Percentiles rank a stretch among this genome's conserved stretches.
Conservation (phyloP, 352 stramenopile species). For the Pythium sp. region DNA sequence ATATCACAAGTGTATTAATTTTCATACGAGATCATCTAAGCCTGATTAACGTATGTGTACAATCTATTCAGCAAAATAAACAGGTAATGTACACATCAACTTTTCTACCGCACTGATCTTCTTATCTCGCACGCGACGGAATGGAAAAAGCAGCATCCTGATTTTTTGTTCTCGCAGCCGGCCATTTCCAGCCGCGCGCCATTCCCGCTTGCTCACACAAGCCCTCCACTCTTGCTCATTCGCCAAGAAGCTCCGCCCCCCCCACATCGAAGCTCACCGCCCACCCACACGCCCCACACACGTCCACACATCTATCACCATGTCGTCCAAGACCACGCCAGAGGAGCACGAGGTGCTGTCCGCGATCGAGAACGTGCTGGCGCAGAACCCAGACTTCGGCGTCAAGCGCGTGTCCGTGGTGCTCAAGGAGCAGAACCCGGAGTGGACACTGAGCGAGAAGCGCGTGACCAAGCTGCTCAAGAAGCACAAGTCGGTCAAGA, state of each 20-base stretch:
- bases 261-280: neutral
- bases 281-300: neutral
- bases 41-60: neutral
- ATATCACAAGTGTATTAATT: neutral
- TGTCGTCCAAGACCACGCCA: slow-evolving; percentile 56
- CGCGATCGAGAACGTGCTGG: slow-evolving; percentile 51
- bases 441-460: slow-evolving; percentile 74
- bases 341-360: slow-evolving; percentile 62
- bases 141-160: slow-evolving; percentile 3
- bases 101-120: neutral
- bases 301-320: slow-evolving; percentile 16
- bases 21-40: neutral
- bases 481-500: slow-evolving; percentile 55
- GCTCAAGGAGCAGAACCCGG: slow-evolving; percentile 63
- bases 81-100: neutral
- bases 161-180: slow-evolving; percentile 9
- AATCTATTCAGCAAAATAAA: neutral
- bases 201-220: neutral
- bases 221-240: slow-evolving; percentile 1
- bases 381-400: slow-evolving; percentile 64
- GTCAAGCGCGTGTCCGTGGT: slow-evolving; percentile 58
- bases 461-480: slow-evolving; percentile 74
- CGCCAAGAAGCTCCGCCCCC: slow-evolving; percentile 7
- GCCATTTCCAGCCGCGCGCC: neutral
- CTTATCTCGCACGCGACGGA: neutral